These are phyloP conservation scores for Sonneratia alba DNA, from an alignment of 345 rosid species.

Conservation along the genomic window DNA sequence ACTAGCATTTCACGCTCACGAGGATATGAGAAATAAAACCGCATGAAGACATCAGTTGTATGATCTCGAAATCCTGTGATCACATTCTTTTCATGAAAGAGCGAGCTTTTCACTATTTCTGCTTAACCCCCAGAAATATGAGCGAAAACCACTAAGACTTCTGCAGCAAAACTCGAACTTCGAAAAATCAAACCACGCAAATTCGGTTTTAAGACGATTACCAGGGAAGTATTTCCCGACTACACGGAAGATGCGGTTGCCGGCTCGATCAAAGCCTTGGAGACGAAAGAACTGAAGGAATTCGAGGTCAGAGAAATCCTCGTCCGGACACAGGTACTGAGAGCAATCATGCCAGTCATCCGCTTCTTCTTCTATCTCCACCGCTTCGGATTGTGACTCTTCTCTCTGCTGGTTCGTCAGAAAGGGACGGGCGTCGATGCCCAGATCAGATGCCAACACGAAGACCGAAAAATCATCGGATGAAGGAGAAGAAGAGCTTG, in stretches of 20 bases:
- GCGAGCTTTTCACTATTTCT: no score
- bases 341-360: slow-evolving; percentile 87
- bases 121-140: neutral
- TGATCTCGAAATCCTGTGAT: no score
- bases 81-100: no score
- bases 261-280: slow-evolving; percentile 69
- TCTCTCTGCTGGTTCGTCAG: slow-evolving; percentile 18
- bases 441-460: slow-evolving; percentile 53
- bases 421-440: slow-evolving; percentile 68
- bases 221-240: slow-evolving; percentile 87
- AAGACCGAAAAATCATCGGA: slow-evolving; percentile 15
- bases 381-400: neutral
- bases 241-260: slow-evolving; percentile 60
- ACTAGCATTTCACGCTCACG: neutral
- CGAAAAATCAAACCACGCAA: no score
- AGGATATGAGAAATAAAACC: neutral
- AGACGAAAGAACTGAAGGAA: slow-evolving; percentile 57
- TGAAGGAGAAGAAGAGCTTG: slow-evolving; percentile 27
- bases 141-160: neutral
- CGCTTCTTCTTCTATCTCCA: slow-evolving; percentile 15
- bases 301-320: slow-evolving; percentile 90
- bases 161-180: neutral
- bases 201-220: slow-evolving; percentile 14
- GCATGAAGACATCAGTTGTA: no score
- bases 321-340: slow-evolving; percentile 45